Evolutionary conservation across 495 filamentous ascomycete genomes (phyloP), one percentile per base, ranked within the genome.

Genomic region (Penicillium subrubescens): DNA sequence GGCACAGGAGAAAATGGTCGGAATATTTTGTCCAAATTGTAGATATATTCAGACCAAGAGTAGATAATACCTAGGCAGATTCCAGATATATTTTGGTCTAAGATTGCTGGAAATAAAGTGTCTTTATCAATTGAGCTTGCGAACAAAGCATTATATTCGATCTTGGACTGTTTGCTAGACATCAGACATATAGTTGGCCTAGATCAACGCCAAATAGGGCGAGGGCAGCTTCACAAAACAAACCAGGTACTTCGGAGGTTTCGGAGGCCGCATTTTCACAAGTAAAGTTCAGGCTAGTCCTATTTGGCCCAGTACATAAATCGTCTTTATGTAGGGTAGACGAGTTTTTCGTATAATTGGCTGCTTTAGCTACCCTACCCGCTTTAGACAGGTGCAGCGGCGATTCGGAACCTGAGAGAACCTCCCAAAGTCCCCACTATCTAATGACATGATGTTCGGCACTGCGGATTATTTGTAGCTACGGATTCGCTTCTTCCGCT

Each of bases 1-100:
- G 82, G 80, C 23, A 71, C 69, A 48, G 70, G 64, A 2, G 62
- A 62, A 41, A 44, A 64, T 66, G 71, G 56, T 71, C 72, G 41
- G 11, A 54, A 37, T 27, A 63, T 75, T 21, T 27, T 65, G 39
- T 60, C 71, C 11, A 75, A 73, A n/a, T 27, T 75, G 37, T 75
- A 56, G 12, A 25, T 23, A 23, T 57, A 2, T 14, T 8, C 19
- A 14, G 2, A 33, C 3, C 5, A 48, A 23, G 11, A 25, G 23
- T 21, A 12, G 43, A 44, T 2, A 8, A 4, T 4, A 27, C 2
- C 4, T 4, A 27, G 25, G 25, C 25, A 27, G 2, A 1, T 27
- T 27, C 5, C 12, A n/a, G 15, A 43, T 43, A 5, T 14, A 3
- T 14, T 15, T 15, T 43, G 39, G 31, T 33, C 31, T 33, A 33